A percentile compares a stretch with the other conserved stretches of the same genome.
Conservation (phyloP, 805 yeast species). For the Metschnikowia matae region DNA sequence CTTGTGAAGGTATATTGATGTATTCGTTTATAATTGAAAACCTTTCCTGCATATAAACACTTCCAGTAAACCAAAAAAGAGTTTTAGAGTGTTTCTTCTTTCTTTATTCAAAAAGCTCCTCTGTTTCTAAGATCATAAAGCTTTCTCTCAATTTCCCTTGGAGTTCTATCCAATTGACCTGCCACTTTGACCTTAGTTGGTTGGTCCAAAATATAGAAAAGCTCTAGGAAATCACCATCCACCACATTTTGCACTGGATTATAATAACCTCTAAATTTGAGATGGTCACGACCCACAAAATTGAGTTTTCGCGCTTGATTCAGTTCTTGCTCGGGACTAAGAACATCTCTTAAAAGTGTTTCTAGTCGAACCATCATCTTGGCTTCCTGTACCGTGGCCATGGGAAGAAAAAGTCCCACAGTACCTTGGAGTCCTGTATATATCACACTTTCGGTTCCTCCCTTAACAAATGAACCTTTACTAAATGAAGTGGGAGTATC, state of each 20-base stretch:
- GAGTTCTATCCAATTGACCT: conserved; percentile 41
- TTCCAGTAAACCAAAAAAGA: background rate
- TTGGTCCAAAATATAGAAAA: conserved; percentile 36
- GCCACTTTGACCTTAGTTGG: conserved; percentile 36
- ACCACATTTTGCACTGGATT: conserved; percentile 72
- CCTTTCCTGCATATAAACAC: too few species aligned
- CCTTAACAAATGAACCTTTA: conserved; percentile 49
- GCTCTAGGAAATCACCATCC: conserved; percentile 86
- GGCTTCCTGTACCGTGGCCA: conserved; percentile 58
- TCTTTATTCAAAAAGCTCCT: background rate
- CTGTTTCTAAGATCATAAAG: conserved; percentile 50
- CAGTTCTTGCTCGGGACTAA: conserved; percentile 24
- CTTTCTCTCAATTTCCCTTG: conserved; percentile 48
- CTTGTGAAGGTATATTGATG: too few species aligned
- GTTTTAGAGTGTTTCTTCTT: too few species aligned
- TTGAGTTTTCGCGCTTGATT: conserved; percentile 25
- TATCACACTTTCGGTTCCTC: conserved; percentile 63
- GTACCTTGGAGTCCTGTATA: conserved; percentile 82
- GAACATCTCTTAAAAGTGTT: conserved; percentile 32
- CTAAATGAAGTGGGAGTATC: conserved; percentile 68
- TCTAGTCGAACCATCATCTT: conserved; percentile 57
- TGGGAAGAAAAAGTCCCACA: conserved; percentile 68
- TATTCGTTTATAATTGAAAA: too few species aligned
- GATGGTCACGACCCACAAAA: conserved; percentile 63
- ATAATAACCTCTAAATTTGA: conserved; percentile 71